Conservation (phyloP, 176 grass and related monocot genomes). For the Avena insularis region DNA sequence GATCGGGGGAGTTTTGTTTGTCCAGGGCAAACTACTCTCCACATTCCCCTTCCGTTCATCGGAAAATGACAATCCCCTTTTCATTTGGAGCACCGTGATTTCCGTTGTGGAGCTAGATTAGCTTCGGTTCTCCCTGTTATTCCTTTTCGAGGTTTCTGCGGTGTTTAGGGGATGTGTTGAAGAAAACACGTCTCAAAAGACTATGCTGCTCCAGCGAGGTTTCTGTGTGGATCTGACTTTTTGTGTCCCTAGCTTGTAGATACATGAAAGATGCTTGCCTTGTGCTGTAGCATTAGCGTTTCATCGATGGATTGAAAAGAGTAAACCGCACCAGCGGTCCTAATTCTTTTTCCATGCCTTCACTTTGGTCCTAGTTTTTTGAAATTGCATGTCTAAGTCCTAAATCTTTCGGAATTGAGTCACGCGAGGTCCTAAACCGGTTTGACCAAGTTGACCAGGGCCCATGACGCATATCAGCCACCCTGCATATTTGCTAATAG, state of each 20-base stretch:
- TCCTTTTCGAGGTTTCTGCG: neutral
- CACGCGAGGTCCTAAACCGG: too few relatives aligned
- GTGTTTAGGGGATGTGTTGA: neutral
- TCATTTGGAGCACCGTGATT: neutral
- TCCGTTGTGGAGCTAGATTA: neutral
- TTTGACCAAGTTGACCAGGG: too few relatives aligned
- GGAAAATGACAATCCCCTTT: neutral
- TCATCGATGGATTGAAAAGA: too few relatives aligned
- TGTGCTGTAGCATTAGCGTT: neutral
- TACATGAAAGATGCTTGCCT: neutral
- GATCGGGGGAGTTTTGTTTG: neutral
- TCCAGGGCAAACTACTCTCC: neutral
- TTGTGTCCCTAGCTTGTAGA: neutral
- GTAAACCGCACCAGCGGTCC: too few relatives aligned
- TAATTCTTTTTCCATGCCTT: too few relatives aligned
- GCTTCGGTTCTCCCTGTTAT: too few relatives aligned
- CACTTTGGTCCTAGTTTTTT: too few relatives aligned
- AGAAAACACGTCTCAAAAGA: neutral
- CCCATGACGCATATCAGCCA: too few relatives aligned
- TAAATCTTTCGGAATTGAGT: too few relatives aligned
- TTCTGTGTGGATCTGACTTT: neutral
- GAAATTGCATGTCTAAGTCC: too few relatives aligned
- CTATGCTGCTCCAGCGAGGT: conserved; percentile 3
- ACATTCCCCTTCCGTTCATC: neutral
- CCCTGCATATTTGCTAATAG: too few relatives aligned